Evolutionary conservation across 2,329 filamentous ascomycete genomes (phyloP).

Genomic region (Aspergillus novoparasiticus): DNA sequence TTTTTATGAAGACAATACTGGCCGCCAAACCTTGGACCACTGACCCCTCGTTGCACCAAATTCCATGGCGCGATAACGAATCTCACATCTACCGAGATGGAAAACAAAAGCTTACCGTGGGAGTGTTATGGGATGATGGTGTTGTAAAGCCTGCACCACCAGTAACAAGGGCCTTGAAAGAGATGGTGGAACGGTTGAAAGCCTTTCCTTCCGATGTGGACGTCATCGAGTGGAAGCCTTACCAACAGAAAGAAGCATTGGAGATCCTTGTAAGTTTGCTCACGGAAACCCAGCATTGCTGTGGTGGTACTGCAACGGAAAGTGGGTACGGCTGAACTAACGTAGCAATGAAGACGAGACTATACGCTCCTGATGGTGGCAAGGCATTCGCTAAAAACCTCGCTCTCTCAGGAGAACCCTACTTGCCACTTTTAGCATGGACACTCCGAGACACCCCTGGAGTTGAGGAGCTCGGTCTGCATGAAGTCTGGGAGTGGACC

Average conservation of each 20-base stretch:
- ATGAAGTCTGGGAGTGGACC: slow-evolving; percentile 14
- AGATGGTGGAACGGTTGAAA: slow-evolving; percentile 37
- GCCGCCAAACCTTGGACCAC: slow-evolving; percentile 53
- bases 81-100: slow-evolving; percentile 20
- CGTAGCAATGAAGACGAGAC: slow-evolving; percentile 4
- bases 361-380: slow-evolving; percentile 13
- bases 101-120: slow-evolving; percentile 54
- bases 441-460: slow-evolving; percentile 10
- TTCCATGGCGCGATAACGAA: slow-evolving; percentile 51
- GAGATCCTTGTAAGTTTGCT: slow-evolving; percentile 30
- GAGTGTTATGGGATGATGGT: slow-evolving; percentile 63
- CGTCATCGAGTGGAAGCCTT: slow-evolving; percentile 41
- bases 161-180: slow-evolving; percentile 57
- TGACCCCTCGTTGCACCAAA: slow-evolving; percentile 56
- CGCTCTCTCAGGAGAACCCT: slow-evolving; percentile 2
- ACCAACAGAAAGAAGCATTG: slow-evolving; percentile 54
- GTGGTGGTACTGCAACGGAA: neutral
- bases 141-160: slow-evolving; percentile 66
- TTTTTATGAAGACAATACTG: slow-evolving; percentile 46
- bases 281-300: neutral
- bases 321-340: neutral
- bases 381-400: slow-evolving; percentile 11
- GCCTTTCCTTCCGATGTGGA: slow-evolving; percentile 18
- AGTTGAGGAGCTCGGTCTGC: slow-evolving; percentile 12
- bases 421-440: slow-evolving; percentile 3